A percentile compares a stretch with the other conserved stretches of the same genome.
Evolutionary conservation across 768 basidiomycete species (phyloP).

Genomic region (Baorangia bicolor): DNA sequence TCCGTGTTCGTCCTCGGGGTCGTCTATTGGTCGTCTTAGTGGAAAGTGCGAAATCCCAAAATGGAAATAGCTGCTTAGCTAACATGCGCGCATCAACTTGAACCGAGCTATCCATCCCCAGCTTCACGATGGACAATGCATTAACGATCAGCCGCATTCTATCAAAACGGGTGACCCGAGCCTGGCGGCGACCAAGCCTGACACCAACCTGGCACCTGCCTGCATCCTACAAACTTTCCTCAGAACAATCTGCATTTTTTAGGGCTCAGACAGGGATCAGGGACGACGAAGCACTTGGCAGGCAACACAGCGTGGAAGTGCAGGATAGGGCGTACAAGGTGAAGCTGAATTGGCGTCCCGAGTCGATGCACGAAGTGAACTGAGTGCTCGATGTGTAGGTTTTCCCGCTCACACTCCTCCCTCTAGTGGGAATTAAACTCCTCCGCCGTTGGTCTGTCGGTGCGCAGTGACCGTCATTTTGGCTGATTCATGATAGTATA

Average conservation of each 20-base stretch:
- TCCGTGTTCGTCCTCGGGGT: too few species aligned
- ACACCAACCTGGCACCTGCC: neutral
- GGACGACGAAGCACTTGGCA: neutral
- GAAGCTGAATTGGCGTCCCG: neutral
- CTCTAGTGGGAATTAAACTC: neutral
- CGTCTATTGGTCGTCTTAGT: too few species aligned
- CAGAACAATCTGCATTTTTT: neutral
- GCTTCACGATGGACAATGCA: neutral
- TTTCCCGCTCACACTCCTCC: neutral
- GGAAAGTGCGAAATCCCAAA: too few species aligned
- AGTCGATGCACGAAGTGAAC: neutral
- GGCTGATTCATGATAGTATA: too few species aligned
- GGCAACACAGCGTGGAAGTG: neutral
- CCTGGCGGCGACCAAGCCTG: neutral
- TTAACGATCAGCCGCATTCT: neutral
- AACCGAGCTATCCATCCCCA: neutral
- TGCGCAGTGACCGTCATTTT: too few species aligned
- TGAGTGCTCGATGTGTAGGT: neutral
- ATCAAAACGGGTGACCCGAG: neutral
- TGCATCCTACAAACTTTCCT: neutral
- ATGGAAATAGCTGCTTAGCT: too few species aligned
- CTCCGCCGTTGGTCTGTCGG: neutral
- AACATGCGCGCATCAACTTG: too few species aligned
- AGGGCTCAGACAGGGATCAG: neutral
- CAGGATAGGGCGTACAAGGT: neutral